Percentiles rank a stretch among this genome's conserved stretches.
Evolutionary conservation across 441 rosid genomes (phyloP).

Genomic region (Capsella rubella): DNA sequence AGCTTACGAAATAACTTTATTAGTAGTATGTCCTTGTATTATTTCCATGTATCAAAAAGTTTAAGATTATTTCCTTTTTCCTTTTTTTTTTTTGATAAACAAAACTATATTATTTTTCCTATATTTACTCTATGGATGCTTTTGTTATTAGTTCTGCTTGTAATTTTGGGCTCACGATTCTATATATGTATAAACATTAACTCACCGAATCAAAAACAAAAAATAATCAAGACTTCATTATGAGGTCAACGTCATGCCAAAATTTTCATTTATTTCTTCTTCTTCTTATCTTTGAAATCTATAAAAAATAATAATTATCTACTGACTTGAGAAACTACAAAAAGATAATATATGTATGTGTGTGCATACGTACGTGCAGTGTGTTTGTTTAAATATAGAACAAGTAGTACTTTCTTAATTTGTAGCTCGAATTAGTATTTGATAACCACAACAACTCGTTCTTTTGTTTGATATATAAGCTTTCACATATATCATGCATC

Average conservation of each 20-base stretch:
- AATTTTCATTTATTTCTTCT: conserved; percentile 2
- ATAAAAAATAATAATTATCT: neutral
- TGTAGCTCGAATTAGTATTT: neutral
- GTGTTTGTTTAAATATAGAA: conserved; percentile 19
- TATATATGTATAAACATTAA: too few relatives aligned
- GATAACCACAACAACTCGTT: conserved; percentile 4
- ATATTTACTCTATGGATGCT: too few relatives aligned
- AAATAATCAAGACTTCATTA: neutral
- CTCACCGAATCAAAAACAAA: too few relatives aligned
- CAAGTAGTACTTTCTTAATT: conserved; percentile 19
- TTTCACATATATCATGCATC: conserved; percentile 9
- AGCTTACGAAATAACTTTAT: neutral
- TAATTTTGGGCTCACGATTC: too few relatives aligned
- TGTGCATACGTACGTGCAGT: neutral
- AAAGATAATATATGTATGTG: neutral
- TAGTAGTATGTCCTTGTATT: neutral
- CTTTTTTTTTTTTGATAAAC: too few relatives aligned
- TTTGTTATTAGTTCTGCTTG: neutral
- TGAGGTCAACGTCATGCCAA: conserved; percentile 12
- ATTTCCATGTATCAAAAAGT: neutral
- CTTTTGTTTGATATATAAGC: conserved; percentile 27
- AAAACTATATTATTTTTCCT: too few relatives aligned
- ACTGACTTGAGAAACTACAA: conserved; percentile 6
- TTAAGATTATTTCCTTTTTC: too few relatives aligned
- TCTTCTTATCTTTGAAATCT: conserved; percentile 25